Evolutionary conservation across 805 yeast genomes (phyloP), one percentile per base, ranked within the genome.

Genomic region (Pichia sporocuriosa): DNA sequence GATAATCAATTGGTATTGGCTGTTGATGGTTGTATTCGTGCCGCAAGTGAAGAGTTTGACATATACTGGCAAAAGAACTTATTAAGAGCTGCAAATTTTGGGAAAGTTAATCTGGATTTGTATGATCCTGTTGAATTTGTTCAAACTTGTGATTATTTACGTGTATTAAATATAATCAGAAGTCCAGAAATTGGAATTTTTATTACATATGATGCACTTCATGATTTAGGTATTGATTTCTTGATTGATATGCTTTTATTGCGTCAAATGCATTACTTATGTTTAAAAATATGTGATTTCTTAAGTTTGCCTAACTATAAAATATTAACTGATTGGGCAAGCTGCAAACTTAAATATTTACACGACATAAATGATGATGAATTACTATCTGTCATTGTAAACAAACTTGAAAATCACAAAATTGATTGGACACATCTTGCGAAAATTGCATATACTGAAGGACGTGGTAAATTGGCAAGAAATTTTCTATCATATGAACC

Each of bases 241-340:
- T 50, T 89, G 1, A 66, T 88, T 5, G 62, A 67, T 5, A 65
- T 81, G 51, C 65, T 93, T 9, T 61, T 86, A 25, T 58, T 66
- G 32, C 68, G 93, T 35, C 73, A 76, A 30, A 64, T 71, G 47
- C 84, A 81, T 61, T 67, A 73, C 10, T 67, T 84, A 33, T 78
- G 88, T 2, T 58, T 86, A 26, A 74, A 79, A 45, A 65, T 88
- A 1, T 72, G 84, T 5, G 69, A 72, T 15, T 65, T 73, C 23
- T 66, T 70, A 49, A 63, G 61, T 35, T 60, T 66, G 37, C 78
- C 74, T 34, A 66, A 64, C 38, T 73, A 73, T 53, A 47, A 60
- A 13, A 73, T 93, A 0, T 83, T 81, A 53, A 68, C 77, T 2
- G 73, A 80, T 48, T 93, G 97, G 97, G 89, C 95, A 5, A 74